A percentile compares a stretch with the other conserved stretches of the same genome.
phyloP scores from a whole-genome alignment of 345 rosid genomes.

The Mercurialis annua region DNA sequence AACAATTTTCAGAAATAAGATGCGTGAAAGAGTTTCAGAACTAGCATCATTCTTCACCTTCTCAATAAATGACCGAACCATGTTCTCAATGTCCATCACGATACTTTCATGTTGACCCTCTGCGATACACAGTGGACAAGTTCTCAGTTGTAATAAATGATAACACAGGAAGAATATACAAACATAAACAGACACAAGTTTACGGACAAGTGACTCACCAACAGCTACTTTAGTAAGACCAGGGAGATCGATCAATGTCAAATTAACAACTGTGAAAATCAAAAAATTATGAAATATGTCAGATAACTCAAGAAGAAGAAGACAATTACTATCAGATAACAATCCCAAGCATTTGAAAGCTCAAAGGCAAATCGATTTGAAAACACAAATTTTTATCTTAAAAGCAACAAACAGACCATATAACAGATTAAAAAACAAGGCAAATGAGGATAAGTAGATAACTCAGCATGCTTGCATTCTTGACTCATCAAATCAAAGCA shows the following conservation, averaged over 20 bases:
- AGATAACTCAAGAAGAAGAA: not conserved
- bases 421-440: not conserved
- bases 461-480: not conserved
- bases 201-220: constrained; percentile 46
- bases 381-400: not conserved
- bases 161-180: not conserved
- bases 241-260: constrained; percentile 94
- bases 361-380: not conserved
- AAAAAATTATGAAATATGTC: constrained; percentile 12
- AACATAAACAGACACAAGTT: constrained; percentile 2
- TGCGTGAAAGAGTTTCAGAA: constrained; percentile 5
- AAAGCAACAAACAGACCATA: not conserved
- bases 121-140: constrained; percentile 28
- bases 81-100: constrained; percentile 84
- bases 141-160: constrained; percentile 9
- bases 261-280: constrained; percentile 70
- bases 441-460: not conserved
- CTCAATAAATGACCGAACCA: constrained; percentile 84
- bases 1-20: not conserved
- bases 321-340: not conserved
- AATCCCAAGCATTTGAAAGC: not conserved
- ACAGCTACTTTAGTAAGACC: constrained; percentile 98
- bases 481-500: not conserved
- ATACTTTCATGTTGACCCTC: constrained; percentile 92
- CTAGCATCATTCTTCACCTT: constrained; percentile 48